Base-by-base conservation (phyloP, 768 basidiomycete genomes). In the Termitomyces sp. region DNA sequence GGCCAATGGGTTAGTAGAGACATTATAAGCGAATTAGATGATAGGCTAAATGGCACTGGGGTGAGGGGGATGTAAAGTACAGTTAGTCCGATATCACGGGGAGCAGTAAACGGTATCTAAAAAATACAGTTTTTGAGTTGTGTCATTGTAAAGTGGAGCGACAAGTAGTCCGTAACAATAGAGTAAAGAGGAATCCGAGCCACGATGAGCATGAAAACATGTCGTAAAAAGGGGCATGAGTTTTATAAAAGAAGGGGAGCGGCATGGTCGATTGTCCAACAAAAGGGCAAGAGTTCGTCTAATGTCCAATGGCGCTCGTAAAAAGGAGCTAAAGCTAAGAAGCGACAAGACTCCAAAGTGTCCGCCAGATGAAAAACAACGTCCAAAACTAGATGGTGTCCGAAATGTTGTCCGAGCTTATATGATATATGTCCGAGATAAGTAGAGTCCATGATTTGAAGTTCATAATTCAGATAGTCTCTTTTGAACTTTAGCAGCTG, bases 401-500 rank as follows among this genome's bases (percentile, higher is more conserved):
- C 55, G 6, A 58, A 42, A 2, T 31, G 20, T 45, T 49, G 60
- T 63, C 55, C 59, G 61, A 52, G 54, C 48, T 52, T 42, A 60
- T 50, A 34, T 48, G 52, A 37, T 39, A 37, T 39, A 57, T 63
- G 55, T 64, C 57, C 60, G 55, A 58, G 45, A 36, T 16, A n/a
- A 46, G 42, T 51, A 18, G 39, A 50, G 60, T 57, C 62, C 60
- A 34, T 34, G 52, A 15, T 48, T 48, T 34, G 34, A 60, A 55
- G 11, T 30, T 67, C 60, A 69, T 54, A 65, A 57, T 68, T 69
- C 68, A 44, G 72, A 65, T 48, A 78, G 68, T 62, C 77, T 72
- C 65, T 78, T 78, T 67, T 77, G 76, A 48, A 78, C 67, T 66
- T 75, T 77, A 20, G 75, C 63, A 42, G 77, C 70, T 36, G 75